Evolutionary conservation across 768 basidiomycete species (phyloP), one percentile per base, ranked within the genome.

Genomic region (Hortiboletus campestris): DNA sequence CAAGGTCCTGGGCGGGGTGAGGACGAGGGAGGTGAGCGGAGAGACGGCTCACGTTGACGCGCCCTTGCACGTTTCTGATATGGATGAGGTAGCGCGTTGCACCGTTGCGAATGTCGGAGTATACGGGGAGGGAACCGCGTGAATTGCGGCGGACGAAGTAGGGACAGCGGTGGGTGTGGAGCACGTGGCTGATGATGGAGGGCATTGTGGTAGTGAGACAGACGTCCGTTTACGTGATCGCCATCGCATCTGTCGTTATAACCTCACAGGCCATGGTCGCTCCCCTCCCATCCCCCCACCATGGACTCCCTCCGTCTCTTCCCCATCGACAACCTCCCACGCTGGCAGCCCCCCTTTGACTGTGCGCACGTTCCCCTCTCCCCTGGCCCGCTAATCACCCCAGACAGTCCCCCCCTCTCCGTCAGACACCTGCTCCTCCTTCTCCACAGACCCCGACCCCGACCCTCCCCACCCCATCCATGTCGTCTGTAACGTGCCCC

Each of bases 131-230:
- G 46, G 80, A 80, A 32, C 87, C 86, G 47, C 78, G 78, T 45
- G 80, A 69, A 69, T 88, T 91, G 57, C 89, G 81, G 20, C 82
- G 79, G 43, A 92, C 76, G 57, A 79, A 81, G 72, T 89, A 92
- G 53, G 63, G 19, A 22, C 10, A 25, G 29, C 42, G 50, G 28
- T 51, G 40, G 52, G 12, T 40, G 36, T 14, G 12, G 19, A 60
- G 59, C 57, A 64, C 54, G 57, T 66, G 63, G 57, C 8, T 52
- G 29, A 45, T 50, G 55, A 47, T 59, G 63, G 51, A 56, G 11
- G 39, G 20, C 59, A 54, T 63, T 50, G 46, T 59, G 29, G 40
- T 51, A 19, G 53, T 41, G 19, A 35, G 36, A 46, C 40, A 42
- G 38, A 39, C 12, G 11, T 16, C 13, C 7, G 10, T 46, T 53